Evolutionary conservation across 257 asterid species (phyloP).

Genomic region (Buddleja alternifolia): DNA sequence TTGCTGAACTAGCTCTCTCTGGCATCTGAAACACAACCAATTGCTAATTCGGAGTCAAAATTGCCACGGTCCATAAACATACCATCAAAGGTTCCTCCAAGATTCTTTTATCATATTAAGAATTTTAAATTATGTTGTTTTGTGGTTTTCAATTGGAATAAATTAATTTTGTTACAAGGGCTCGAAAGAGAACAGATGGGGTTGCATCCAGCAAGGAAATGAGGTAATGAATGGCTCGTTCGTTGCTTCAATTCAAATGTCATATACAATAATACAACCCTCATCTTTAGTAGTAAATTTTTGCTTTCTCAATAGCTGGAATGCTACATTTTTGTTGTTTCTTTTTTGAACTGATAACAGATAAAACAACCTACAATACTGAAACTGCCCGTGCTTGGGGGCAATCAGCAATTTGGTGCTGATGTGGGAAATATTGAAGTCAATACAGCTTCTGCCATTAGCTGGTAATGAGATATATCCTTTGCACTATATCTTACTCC

Average conservation of each 20-base stretch:
- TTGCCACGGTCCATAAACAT: constrained; percentile 38
- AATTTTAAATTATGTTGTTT: not conserved
- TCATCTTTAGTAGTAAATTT: not conserved
- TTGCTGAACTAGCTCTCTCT: constrained; percentile 68
- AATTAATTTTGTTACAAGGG: constrained; percentile 66
- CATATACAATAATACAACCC: not conserved
- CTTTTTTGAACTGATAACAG: constrained; percentile 23
- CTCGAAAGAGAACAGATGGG: constrained; percentile 87
- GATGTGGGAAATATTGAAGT: constrained; percentile 29
- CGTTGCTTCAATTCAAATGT: not conserved
- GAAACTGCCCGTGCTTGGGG: constrained; percentile 35
- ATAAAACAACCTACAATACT: constrained; percentile 39
- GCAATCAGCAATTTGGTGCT: constrained; percentile 30
- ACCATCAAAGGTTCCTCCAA: constrained; percentile 56
- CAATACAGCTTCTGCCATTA: constrained; percentile 21
- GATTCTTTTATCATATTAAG: constrained; percentile 3
- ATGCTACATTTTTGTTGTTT: constrained; percentile 8
- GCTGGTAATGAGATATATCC: constrained; percentile 34
- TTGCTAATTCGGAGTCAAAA: constrained; percentile 41
- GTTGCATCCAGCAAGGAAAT: constrained; percentile 55
- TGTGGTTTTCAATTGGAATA: constrained; percentile 41
- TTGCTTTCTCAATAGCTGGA: not conserved
- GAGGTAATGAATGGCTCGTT: constrained; percentile 51
- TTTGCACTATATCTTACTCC: not conserved
- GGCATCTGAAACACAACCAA: constrained; percentile 56